Conservation (phyloP, 192 early-diverging fungal genomes). For the Coemansia sp. region DNA sequence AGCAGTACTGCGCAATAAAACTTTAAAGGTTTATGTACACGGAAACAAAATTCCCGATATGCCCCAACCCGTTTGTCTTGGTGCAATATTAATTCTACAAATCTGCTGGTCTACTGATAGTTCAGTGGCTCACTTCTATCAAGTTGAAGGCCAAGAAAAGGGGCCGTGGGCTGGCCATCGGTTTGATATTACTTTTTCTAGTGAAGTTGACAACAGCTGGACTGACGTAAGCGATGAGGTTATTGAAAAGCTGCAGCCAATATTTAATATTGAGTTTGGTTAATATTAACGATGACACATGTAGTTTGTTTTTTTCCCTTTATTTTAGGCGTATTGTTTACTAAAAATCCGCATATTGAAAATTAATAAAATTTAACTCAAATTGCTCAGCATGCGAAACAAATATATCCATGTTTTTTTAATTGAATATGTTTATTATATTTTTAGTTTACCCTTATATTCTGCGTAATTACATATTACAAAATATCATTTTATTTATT, state of each 20-base stretch:
- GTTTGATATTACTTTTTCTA: neutral
- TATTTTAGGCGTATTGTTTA: no score
- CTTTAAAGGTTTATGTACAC: neutral
- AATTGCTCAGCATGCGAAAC: no score
- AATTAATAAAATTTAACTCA: no score
- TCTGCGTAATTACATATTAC: no score
- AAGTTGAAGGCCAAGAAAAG: neutral
- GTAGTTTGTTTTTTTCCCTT: no score
- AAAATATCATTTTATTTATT: no score
- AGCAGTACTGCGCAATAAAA: neutral
- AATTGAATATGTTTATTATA: no score
- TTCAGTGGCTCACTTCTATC: neutral
- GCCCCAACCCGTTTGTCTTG: neutral
- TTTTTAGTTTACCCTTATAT: no score
- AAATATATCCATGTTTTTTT: no score
- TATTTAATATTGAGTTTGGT: neutral
- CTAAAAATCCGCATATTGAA: no score
- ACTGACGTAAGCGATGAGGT: neutral
- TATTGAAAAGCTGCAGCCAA: neutral
- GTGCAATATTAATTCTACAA: neutral
- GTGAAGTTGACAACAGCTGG: neutral
- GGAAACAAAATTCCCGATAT: neutral
- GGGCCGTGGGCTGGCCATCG: neutral
- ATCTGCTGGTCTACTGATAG: neutral
- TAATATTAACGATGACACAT: no score